Conservation (phyloP, 208 protist species). For the Acanthamoeba lenticulata region DNA sequence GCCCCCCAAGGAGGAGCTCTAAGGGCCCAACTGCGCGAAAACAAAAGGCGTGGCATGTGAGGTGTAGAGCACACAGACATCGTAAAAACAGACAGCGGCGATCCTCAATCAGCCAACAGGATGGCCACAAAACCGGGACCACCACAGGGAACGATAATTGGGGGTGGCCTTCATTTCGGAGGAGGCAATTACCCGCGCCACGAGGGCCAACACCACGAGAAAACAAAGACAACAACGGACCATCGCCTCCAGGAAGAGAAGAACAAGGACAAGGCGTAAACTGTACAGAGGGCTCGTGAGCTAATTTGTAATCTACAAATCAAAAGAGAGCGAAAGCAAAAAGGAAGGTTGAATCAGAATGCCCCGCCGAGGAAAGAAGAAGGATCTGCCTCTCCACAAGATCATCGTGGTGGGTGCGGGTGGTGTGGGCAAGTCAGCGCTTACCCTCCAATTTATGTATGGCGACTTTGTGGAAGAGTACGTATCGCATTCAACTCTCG, state of each 20-base stretch:
- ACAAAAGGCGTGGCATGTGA: not conserved
- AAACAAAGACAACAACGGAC: not conserved
- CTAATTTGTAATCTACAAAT: no score
- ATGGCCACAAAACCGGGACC: no score
- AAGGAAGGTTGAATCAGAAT: no score
- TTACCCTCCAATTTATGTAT: conserved; percentile 71
- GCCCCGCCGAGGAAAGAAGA: conserved; percentile 42
- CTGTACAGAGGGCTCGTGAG: no score
- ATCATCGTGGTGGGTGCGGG: conserved; percentile 87
- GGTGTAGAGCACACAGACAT: not conserved
- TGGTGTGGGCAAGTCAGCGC: conserved; percentile 85
- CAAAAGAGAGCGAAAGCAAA: not conserved
- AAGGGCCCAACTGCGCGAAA: not conserved
- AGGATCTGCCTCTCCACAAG: conserved; percentile 76
- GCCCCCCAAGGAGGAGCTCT: not conserved
- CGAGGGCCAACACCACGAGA: not conserved
- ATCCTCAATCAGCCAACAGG: no score
- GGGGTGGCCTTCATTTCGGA: not conserved
- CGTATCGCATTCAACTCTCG: not conserved
- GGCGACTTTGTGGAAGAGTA: conserved; percentile 66
- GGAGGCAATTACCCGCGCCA: not conserved
- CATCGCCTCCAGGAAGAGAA: not conserved
- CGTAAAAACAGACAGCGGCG: no score
- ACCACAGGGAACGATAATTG: no score
- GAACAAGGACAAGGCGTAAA: not conserved